phyloP scores from a whole-genome alignment of 2,329 filamentous ascomycete genomes.

The Aureobasidium sp. region DNA sequence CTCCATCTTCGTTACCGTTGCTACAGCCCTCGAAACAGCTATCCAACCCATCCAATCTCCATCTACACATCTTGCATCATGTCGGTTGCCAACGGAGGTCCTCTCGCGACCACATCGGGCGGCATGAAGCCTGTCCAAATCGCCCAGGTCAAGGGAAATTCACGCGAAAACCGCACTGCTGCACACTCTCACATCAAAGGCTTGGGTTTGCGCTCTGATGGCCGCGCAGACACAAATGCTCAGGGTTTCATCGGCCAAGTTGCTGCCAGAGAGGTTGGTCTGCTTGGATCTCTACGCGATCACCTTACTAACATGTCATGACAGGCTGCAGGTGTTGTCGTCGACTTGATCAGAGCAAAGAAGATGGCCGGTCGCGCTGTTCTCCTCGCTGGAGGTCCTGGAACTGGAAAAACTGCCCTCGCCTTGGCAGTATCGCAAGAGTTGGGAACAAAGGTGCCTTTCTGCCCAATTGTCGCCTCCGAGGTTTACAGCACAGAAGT shows the following conservation, averaged over 20 bases:
- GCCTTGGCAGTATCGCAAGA: conserved; percentile 95
- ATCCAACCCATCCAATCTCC: background rate
- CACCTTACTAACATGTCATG: background rate
- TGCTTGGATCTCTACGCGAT: background rate
- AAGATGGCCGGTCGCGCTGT: conserved; percentile 97
- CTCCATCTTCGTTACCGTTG: background rate
- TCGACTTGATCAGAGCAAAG: conserved; percentile 90
- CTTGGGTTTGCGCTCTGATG: conserved; percentile 78
- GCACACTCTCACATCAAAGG: conserved; percentile 98
- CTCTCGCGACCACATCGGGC: conserved; percentile 18
- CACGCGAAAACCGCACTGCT: conserved; percentile 87
- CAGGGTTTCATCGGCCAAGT: conserved; percentile 87
- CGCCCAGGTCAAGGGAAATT: conserved; percentile 27
- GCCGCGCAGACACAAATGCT: conserved; percentile 69
- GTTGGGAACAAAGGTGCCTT: conserved; percentile 94
- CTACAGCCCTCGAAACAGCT: background rate
- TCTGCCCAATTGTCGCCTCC: conserved; percentile 95
- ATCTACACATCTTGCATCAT: conserved; percentile 4
- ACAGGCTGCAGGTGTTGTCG: conserved; percentile 83
- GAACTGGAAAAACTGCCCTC: conserved; percentile 94
- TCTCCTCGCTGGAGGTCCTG: conserved; percentile 85
- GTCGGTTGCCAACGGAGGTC: conserved; percentile 10
- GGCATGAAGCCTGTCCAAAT: conserved; percentile 29
- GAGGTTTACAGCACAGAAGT: conserved; percentile 97
- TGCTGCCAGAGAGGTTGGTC: conserved; percentile 61